Percentiles rank a stretch among this genome's conserved stretches.
phyloP scores from a whole-genome alignment of 176 grass and related monocot species.

The Coix lacrymajobi region DNA sequence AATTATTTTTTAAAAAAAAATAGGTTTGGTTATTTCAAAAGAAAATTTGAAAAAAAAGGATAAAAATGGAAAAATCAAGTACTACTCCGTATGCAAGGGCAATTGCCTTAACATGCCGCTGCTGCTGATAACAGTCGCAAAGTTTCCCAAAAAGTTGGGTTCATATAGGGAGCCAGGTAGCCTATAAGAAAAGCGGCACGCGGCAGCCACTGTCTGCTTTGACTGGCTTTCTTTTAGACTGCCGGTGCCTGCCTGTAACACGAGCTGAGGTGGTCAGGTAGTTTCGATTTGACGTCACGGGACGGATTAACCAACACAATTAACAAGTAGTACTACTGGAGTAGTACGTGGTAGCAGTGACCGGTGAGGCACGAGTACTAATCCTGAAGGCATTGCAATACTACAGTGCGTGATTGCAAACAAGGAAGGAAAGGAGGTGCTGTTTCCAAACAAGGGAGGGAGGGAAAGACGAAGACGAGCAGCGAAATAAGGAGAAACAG shows the following conservation, averaged over 20 bases:
- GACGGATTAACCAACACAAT: background rate
- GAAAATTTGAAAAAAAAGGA: no score
- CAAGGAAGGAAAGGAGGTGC: background rate
- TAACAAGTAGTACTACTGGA: no score
- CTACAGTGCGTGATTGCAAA: background rate
- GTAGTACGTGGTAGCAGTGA: no score
- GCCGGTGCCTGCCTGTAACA: slow-evolving; percentile 11
- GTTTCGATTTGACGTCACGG: slow-evolving; percentile 22
- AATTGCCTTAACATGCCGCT: background rate
- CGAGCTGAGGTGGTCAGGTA: background rate
- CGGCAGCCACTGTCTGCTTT: background rate
- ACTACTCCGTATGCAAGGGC: no score
- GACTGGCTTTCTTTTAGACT: background rate
- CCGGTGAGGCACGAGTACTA: background rate
- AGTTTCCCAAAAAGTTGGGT: background rate
- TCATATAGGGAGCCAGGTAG: background rate
- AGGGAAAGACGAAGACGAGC: background rate
- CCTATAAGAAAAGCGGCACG: background rate
- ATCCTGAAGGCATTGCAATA: background rate
- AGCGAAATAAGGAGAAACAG: background rate
- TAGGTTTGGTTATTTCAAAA: no score
- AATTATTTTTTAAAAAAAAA: no score
- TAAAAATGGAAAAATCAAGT: no score
- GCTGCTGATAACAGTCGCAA: background rate
- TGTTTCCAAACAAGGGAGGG: background rate